Percentiles rank a stretch among this genome's conserved stretches.
Conservation (phyloP, 495 filamentous ascomycete genomes). For the Staphylotrichum tortipilum region DNA sequence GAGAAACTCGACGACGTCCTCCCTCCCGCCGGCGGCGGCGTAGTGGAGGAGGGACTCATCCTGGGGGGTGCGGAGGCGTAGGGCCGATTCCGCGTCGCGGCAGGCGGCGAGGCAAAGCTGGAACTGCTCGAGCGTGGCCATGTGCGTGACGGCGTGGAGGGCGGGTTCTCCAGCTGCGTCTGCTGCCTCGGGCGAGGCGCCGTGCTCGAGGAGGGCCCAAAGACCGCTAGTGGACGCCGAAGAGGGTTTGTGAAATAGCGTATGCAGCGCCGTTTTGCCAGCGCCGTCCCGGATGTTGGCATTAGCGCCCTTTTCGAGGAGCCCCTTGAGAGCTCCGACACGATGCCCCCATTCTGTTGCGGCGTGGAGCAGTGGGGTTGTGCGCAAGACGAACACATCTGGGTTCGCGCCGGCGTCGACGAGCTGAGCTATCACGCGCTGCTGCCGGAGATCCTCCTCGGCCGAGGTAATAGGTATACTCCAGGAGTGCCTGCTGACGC, state of each 20-base stretch:
- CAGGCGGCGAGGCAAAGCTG: conserved; percentile 7
- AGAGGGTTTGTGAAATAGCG: neutral
- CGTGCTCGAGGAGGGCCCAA: conserved; percentile 1
- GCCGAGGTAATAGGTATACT: neutral
- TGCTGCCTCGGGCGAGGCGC: conserved; percentile 4
- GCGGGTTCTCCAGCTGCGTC: conserved; percentile 9
- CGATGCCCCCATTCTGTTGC: neutral
- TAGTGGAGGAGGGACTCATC: conserved; percentile 18
- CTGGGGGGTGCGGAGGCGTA: conserved; percentile 1
- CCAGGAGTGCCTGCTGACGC: too few relatives aligned
- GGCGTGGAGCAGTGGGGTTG: neutral
- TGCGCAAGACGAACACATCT: neutral
- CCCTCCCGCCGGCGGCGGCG: conserved; percentile 10
- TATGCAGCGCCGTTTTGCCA: neutral
- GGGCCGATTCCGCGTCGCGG: neutral
- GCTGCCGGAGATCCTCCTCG: neutral
- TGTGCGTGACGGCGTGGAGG: conserved; percentile 6
- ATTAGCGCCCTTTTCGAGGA: neutral
- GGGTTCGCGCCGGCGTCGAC: neutral
- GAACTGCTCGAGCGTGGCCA: conserved; percentile 2
- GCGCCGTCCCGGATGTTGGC: neutral
- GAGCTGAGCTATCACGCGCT: neutral
- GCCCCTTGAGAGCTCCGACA: neutral
- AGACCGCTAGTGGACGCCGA: neutral
- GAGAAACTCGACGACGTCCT: conserved; percentile 14